Evolutionary conservation across 495 filamentous ascomycete genomes (phyloP).

Genomic region (Neurospora terricola): DNA sequence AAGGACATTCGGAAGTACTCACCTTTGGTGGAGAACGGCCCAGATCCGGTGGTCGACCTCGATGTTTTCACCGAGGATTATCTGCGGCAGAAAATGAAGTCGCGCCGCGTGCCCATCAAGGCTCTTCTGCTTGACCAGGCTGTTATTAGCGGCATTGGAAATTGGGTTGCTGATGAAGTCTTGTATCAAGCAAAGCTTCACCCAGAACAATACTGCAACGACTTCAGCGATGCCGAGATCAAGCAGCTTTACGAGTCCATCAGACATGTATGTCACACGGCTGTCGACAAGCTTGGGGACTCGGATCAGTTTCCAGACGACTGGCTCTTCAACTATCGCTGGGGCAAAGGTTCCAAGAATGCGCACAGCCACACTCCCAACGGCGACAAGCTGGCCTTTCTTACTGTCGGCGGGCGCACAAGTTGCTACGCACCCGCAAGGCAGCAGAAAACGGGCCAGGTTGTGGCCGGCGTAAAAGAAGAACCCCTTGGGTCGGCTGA

Average conservation of each 20-base stretch:
- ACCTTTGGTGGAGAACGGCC: constrained; percentile 82
- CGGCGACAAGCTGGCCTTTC: constrained; percentile 69
- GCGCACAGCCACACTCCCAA: constrained; percentile 56
- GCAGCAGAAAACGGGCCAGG: constrained; percentile 61
- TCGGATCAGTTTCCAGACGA: constrained; percentile 73
- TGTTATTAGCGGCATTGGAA: constrained; percentile 88
- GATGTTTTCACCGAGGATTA: constrained; percentile 64
- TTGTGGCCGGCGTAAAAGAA: constrained; percentile 25
- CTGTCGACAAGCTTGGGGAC: constrained; percentile 72
- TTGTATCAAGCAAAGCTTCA: constrained; percentile 81
- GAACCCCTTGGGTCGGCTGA: constrained; percentile 18
- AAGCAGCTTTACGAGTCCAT: constrained; percentile 62
- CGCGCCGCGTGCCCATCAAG: constrained; percentile 76
- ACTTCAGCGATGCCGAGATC: constrained; percentile 62
- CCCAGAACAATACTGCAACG: constrained; percentile 85
- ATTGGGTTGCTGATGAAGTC: constrained; percentile 94
- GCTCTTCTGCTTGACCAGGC: constrained; percentile 77
- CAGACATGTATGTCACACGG: constrained; percentile 65
- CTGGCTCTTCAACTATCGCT: constrained; percentile 88
- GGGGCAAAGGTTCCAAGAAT: constrained; percentile 83
- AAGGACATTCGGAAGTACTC: constrained; percentile 62
- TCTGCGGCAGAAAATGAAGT: constrained; percentile 55
- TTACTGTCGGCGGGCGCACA: constrained; percentile 83
- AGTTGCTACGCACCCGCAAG: constrained; percentile 75
- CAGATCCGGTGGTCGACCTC: constrained; percentile 81